Conservation (phyloP, 2,329 filamentous ascomycete genomes). For the Dryadomyces quercivorus region DNA sequence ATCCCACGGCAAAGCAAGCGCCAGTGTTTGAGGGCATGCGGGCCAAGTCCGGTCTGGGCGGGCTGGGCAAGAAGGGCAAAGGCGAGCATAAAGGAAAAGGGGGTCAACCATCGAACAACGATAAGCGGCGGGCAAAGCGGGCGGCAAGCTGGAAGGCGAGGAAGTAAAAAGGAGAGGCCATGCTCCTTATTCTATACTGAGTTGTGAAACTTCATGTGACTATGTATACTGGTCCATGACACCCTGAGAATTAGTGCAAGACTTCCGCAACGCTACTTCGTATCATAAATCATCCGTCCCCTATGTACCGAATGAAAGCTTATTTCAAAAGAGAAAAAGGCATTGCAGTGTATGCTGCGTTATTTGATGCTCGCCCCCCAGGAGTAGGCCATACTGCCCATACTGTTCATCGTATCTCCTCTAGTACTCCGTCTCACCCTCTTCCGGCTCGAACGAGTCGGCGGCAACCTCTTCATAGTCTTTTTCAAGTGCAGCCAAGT, state of each 20-base stretch:
- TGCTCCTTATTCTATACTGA: too few relatives aligned
- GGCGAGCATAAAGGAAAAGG: slow-evolving; percentile 34
- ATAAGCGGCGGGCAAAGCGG: slow-evolving; percentile 16
- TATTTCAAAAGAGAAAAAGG: neutral
- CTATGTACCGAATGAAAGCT: neutral
- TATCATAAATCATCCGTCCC: neutral
- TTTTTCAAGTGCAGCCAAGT: slow-evolving; percentile 73
- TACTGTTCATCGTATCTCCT: neutral
- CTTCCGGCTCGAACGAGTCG: slow-evolving; percentile 55
- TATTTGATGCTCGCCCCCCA: neutral
- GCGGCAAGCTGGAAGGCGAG: slow-evolving; percentile 11
- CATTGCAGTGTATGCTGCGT: neutral
- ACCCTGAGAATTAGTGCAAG: neutral
- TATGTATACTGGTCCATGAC: too few relatives aligned
- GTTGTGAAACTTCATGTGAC: too few relatives aligned
- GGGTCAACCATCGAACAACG: slow-evolving; percentile 36
- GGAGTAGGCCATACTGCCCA: neutral
- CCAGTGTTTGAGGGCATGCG: slow-evolving; percentile 75
- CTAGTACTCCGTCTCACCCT: slow-evolving; percentile 70
- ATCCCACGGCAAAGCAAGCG: slow-evolving; percentile 25
- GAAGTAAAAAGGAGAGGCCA: neutral
- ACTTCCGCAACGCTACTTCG: neutral
- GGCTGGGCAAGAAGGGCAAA: slow-evolving; percentile 24
- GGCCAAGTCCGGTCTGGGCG: slow-evolving; percentile 54
- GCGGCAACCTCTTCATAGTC: slow-evolving; percentile 77